Evolutionary conservation across 2,329 filamentous ascomycete genomes (phyloP), one percentile per base, ranked within the genome.

Genomic region (Xenosphaeropsis pyriputrescens): DNA sequence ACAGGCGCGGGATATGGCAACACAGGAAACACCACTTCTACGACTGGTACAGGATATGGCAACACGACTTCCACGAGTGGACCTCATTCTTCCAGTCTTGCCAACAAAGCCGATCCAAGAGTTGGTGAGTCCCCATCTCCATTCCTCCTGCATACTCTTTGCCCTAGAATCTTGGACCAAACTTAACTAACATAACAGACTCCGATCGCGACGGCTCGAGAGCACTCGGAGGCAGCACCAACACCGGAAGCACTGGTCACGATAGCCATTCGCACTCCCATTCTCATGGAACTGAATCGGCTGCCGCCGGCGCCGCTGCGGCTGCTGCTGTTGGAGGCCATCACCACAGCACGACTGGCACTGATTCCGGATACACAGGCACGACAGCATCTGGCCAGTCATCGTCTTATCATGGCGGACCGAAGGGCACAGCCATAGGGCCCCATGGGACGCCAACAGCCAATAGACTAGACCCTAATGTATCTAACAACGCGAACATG

Each of bases 31-130:
- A 19, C 15, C 18, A 18, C 33, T 5, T 29, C 37, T 15, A 36
- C 38, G 13, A 39, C 37, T 16, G 18, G 31, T 29, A 19, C 38
- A 15, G 39, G 37, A 18, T 17, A 18, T 18, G 18, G 18, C 4
- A 35, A 18, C 13, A 32, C 31, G 6, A 35, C 33, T 16, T 50
- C 59, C 48, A 64, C 60, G 0, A 61, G 58, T 14, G 60, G 63
- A 15, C 63, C 63, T 6, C 69, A 72, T 58, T 61, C 61, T 52
- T 61, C 55, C 29, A 61, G 69, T 47, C 44, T 63, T 26, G 6
- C 63, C 44, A 72, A 73, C 61, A 70, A 69, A 57, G 34, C 57
- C 3, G 69, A 73, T 39, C 68, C 69, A 5, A n/a, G 40, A 14
- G 65, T 73, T 26, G 22, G 22, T 26, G 12, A 26, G 22, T 26